These are phyloP conservation scores for Mycosphaerelloides madeirae DNA, from an alignment of 2,329 filamentous ascomycete genomes.

Conservation along the genomic window DNA sequence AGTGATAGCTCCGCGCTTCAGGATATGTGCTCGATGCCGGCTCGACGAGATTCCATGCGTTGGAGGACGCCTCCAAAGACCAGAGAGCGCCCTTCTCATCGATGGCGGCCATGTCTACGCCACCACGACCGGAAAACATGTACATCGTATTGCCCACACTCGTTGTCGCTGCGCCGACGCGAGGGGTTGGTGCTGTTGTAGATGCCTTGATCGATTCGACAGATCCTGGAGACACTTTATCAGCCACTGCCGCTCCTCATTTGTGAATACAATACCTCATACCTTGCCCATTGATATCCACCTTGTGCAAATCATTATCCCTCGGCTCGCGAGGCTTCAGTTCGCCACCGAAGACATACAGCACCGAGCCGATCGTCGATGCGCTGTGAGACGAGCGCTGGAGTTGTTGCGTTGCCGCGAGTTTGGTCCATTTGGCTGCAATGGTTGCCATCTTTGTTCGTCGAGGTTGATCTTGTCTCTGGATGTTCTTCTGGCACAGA, in stretches of 20 bases:
- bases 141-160: constrained; percentile 68
- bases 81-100: constrained; percentile 72
- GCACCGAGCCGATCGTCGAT: constrained; percentile 44
- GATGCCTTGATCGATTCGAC: constrained; percentile 11
- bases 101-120: constrained; percentile 62
- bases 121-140: constrained; percentile 74
- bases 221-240: constrained; percentile 25
- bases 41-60: constrained; percentile 62
- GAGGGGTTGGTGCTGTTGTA: constrained; percentile 53
- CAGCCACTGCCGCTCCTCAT: neutral
- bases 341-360: constrained; percentile 76
- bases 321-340: constrained; percentile 59
- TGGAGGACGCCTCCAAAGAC: constrained; percentile 64
- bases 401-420: constrained; percentile 40
- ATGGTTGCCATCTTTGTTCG: constrained; percentile 7
- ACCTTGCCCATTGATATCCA: constrained; percentile 32
- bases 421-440: constrained; percentile 32
- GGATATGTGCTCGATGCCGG: constrained; percentile 51
- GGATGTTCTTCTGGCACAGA: too few species aligned
- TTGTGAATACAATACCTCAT: constrained; percentile 29
- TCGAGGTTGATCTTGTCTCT: neutral
- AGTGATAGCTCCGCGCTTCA: constrained; percentile 66
- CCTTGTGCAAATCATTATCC: constrained; percentile 66
- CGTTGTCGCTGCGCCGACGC: constrained; percentile 69
- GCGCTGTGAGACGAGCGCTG: constrained; percentile 70